Percentiles rank a stretch among this genome's conserved stretches.
phyloP scores from a whole-genome alignment of 1,284 basidiomycete genomes.

The Leucoagaricus sp. region DNA sequence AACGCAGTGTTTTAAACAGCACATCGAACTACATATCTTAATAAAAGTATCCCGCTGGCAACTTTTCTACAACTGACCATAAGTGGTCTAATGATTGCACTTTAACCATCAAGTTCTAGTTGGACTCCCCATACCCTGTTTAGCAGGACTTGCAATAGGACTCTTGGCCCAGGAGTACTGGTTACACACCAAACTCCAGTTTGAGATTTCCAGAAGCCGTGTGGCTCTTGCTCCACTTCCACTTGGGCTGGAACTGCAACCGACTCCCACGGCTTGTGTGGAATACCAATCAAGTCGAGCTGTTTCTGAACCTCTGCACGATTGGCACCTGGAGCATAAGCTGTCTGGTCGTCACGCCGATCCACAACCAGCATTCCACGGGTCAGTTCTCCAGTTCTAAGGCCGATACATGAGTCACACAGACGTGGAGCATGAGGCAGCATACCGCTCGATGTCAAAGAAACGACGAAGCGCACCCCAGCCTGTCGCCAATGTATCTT shows the following conservation, averaged over 20 bases:
- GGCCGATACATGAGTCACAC: not conserved
- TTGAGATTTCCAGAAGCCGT: constrained; percentile 12
- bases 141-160: constrained; percentile 48
- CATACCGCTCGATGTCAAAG: constrained; percentile 72
- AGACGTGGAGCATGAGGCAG: not conserved
- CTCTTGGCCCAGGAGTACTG: constrained; percentile 56
- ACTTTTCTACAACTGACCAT: too few species aligned
- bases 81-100: not conserved
- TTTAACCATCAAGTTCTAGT: not conserved
- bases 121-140: constrained; percentile 57
- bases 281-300: constrained; percentile 39
- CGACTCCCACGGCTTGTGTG: constrained; percentile 46
- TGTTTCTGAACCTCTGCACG: constrained; percentile 61
- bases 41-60: too few species aligned
- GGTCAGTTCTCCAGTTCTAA: constrained; percentile 55
- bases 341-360: constrained; percentile 57
- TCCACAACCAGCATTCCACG: constrained; percentile 79
- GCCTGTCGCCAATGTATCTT: constrained; percentile 36
- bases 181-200: constrained; percentile 54
- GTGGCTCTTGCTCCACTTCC: constrained; percentile 41
- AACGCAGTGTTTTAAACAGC: constrained; percentile 1
- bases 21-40: not conserved
- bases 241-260: constrained; percentile 54
- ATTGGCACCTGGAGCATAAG: constrained; percentile 63
- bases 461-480: constrained; percentile 56